Evolutionary conservation across 2,329 filamentous ascomycete genomes (phyloP).

Genomic region (Cladosporium sp.): DNA sequence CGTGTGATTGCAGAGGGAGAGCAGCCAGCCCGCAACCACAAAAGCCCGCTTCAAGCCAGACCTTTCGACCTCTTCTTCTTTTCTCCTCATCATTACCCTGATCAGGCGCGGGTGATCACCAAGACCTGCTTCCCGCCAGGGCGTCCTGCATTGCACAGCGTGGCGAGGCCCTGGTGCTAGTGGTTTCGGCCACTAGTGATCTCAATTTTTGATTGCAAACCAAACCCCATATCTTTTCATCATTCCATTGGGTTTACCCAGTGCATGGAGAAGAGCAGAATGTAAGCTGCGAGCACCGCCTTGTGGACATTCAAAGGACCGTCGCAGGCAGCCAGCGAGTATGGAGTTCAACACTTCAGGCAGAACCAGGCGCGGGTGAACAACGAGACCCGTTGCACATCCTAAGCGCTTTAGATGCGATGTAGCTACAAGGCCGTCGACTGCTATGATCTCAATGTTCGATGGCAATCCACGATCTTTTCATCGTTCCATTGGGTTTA

Average conservation of each 20-base stretch:
- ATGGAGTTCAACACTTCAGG: no score
- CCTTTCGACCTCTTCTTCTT: neutral
- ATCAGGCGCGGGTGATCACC: neutral
- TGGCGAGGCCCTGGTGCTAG: neutral
- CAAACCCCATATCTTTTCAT: neutral
- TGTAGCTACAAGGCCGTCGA: no score
- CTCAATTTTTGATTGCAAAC: neutral
- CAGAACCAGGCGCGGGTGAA: no score
- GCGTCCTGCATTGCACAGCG: neutral
- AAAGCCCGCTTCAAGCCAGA: neutral
- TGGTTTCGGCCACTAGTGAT: neutral
- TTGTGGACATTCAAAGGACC: no score
- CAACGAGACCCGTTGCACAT: no score
- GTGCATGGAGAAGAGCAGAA: neutral
- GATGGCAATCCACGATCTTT: neutral
- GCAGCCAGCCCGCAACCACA: neutral
- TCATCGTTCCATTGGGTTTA: neutral
- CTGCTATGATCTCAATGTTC: no score
- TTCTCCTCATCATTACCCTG: no score
- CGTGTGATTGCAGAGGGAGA: neutral
- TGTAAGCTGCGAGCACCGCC: no score
- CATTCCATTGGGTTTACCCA: neutral
- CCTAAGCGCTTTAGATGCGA: no score
- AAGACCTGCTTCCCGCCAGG: neutral
- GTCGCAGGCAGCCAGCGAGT: no score